Evolutionary conservation across 306 rosid genomes (phyloP).

Genomic region (Inga oerstediana): DNA sequence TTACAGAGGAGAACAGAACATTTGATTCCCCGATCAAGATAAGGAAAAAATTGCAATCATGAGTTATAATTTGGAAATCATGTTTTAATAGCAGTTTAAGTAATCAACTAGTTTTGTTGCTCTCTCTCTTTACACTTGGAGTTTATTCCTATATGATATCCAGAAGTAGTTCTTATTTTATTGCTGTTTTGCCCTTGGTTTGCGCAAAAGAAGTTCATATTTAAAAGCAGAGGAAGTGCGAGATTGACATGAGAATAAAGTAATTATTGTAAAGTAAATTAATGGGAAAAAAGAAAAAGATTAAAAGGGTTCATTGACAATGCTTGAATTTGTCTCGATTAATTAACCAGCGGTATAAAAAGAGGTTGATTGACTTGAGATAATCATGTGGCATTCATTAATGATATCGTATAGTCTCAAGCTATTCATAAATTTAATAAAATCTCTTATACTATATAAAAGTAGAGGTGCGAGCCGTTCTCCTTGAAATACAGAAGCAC

Average conservation of each 20-base stretch:
- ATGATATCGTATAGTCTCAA: background rate
- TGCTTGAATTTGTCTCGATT: no score
- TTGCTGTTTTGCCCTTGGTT: no score
- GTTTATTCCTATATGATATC: background rate
- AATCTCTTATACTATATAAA: no score
- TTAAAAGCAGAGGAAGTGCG: background rate
- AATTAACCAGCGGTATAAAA: no score
- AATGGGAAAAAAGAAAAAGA: no score
- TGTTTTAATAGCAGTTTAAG: background rate
- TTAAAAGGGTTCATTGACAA: no score
- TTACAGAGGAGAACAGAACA: background rate
- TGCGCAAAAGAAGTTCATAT: background rate
- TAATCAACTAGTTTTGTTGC: background rate
- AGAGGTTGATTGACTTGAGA: background rate
- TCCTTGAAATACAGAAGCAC: no score
- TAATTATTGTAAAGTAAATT: no score
- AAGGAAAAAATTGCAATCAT: background rate
- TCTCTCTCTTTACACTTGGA: background rate
- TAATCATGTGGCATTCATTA: background rate
- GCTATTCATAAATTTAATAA: no score
- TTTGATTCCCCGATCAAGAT: background rate
- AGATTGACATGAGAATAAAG: no score
- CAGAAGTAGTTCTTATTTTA: background rate
- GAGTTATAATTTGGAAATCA: background rate
- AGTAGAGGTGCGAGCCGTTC: no score